Conservation (phyloP, 257 asterid genomes). For the Gynochthodes officinalis region DNA sequence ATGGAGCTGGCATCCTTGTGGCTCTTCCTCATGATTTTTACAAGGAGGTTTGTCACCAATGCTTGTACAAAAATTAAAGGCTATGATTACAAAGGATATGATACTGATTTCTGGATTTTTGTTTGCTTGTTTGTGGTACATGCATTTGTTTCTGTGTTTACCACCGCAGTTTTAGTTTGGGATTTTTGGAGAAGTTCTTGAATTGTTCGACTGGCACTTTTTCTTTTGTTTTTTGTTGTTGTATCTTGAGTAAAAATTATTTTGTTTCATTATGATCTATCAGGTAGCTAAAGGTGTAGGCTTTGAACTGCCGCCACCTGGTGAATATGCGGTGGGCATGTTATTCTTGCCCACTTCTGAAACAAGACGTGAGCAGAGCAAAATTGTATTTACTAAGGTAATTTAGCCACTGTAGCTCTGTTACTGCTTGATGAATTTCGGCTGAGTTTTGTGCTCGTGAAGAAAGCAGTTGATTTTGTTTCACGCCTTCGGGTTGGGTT, state of each 20-base stretch:
- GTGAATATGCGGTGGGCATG: conserved; percentile 97
- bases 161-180: no score
- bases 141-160: not conserved
- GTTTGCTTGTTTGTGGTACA: not conserved
- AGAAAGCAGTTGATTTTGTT: not conserved
- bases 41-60: conserved; percentile 54
- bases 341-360: conserved; percentile 95
- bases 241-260: conserved; percentile 4
- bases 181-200: not conserved
- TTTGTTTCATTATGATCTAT: not conserved
- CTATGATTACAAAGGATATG: no score
- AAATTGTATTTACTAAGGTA: conserved; percentile 85
- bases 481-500: no score
- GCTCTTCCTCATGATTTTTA: conserved; percentile 88
- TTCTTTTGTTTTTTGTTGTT: not conserved
- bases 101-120: not conserved
- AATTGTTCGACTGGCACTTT: not conserved
- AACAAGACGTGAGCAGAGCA: conserved; percentile 85
- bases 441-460: not conserved
- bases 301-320: conserved; percentile 85
- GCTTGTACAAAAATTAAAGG: not conserved
- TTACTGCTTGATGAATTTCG: not conserved
- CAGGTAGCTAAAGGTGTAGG: conserved; percentile 78
- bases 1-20: conserved; percentile 99
- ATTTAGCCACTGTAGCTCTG: not conserved